phyloP scores from a whole-genome alignment of 176 grass and related monocot species.

The Metroxylon sagu region DNA sequence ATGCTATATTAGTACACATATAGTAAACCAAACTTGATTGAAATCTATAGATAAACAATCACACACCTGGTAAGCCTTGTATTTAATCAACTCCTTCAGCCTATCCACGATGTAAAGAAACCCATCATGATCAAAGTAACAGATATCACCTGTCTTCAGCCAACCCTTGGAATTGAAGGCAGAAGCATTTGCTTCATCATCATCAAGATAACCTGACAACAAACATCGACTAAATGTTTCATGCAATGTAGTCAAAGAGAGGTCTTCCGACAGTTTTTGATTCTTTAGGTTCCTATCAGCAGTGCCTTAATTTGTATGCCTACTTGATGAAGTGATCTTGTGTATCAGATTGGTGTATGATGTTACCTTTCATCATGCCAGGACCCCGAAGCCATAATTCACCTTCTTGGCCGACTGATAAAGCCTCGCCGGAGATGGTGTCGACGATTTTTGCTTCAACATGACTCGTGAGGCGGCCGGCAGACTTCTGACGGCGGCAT shows the following conservation, averaged over 20 bases:
- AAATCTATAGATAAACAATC: background rate
- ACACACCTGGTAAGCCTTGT: constrained; percentile 82
- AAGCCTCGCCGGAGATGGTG: constrained; percentile 18
- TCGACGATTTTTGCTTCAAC: constrained; percentile 52
- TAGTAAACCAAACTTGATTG: background rate
- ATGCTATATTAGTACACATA: background rate
- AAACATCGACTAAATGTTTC: too few species aligned
- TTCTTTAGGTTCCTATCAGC: too few species aligned
- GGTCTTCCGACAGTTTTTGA: too few species aligned
- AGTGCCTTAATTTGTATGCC: too few species aligned
- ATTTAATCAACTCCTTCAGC: constrained; percentile 82
- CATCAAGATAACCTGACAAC: constrained; percentile 52
- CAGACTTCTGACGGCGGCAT: constrained; percentile 34
- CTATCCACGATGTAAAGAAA: constrained; percentile 56
- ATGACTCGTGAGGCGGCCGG: constrained; percentile 29
- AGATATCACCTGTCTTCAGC: constrained; percentile 68
- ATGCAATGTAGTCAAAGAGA: too few species aligned
- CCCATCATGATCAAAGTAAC: constrained; percentile 64
- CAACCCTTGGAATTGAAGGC: constrained; percentile 58
- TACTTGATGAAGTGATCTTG: too few species aligned
- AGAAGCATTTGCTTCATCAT: constrained; percentile 46
- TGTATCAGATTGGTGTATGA: too few species aligned
- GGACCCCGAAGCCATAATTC: constrained; percentile 33
- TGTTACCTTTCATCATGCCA: constrained; percentile 20
- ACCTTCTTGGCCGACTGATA: constrained; percentile 25